phyloP scores from a whole-genome alignment of 1,139 yeast genomes.

The Magnusiomyces magnusii region DNA sequence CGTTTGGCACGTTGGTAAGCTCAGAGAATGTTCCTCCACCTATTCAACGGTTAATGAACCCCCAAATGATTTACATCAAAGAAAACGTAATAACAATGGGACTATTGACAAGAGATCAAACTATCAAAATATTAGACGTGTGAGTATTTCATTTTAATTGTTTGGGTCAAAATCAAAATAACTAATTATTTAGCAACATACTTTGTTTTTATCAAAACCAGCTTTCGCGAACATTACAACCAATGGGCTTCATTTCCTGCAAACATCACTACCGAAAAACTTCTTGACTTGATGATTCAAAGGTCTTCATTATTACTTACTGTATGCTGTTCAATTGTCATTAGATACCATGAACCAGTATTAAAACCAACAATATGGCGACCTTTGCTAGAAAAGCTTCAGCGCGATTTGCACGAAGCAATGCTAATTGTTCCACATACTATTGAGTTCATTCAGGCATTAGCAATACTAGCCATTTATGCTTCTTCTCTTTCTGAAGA shows the following conservation, averaged over 20 bases:
- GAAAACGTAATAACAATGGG: conserved; percentile 44
- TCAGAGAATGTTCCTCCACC: conserved; percentile 39
- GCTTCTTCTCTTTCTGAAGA: conserved; percentile 51
- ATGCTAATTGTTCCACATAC: conserved; percentile 39
- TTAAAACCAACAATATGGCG: conserved; percentile 36
- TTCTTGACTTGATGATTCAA: conserved; percentile 46
- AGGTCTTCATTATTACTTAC: conserved; percentile 59
- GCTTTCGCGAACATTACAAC: conserved; percentile 61
- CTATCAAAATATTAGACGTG: conserved; percentile 41
- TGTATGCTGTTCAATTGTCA: conserved; percentile 54
- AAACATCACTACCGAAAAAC: conserved; percentile 41
- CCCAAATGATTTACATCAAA: conserved; percentile 29
- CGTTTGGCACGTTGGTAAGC: conserved; percentile 37
- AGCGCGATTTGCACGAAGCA: conserved; percentile 42
- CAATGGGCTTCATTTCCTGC: conserved; percentile 74
- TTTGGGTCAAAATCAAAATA: not conserved
- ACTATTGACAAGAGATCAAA: conserved; percentile 45
- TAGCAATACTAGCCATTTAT: conserved; percentile 55
- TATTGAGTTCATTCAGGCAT: conserved; percentile 58
- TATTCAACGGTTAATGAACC: conserved; percentile 38
- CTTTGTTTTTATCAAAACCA: conserved; percentile 18
- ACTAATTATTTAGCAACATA: not conserved
- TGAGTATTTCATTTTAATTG: not conserved
- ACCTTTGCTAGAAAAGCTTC: conserved; percentile 32
- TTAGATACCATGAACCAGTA: conserved; percentile 43